Percentiles rank a stretch among this genome's conserved stretches.
Conservation (phyloP, 1,139 yeast genomes). For the Taphrina pruni region DNA sequence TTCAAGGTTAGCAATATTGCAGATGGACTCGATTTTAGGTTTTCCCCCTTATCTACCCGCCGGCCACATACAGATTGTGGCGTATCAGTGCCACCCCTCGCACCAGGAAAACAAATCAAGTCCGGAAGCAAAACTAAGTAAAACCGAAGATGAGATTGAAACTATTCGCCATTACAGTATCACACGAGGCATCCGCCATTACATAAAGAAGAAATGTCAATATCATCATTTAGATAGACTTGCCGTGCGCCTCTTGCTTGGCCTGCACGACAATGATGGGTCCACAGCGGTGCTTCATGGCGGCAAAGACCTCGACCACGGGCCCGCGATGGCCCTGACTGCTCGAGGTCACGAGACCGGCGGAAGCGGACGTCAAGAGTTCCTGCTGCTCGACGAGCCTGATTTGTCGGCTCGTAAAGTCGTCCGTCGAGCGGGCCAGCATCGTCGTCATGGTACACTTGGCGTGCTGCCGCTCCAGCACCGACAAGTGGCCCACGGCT, state of each 20-base stretch:
- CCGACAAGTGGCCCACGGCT: constrained; percentile 7
- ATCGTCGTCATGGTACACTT: constrained; percentile 8
- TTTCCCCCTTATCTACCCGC: constrained; percentile 9
- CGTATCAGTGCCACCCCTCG: background rate
- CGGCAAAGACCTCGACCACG: constrained; percentile 30
- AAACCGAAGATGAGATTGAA: background rate
- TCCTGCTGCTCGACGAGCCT: background rate
- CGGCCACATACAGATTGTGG: constrained; percentile 1
- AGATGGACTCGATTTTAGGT: no score
- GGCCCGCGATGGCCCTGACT: constrained; percentile 14
- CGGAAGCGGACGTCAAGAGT: background rate
- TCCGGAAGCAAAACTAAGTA: background rate
- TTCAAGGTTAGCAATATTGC: no score
- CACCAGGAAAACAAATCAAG: background rate
- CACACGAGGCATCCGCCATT: background rate
- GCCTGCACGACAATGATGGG: constrained; percentile 25
- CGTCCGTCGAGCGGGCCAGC: constrained; percentile 6
- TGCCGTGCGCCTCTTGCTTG: constrained; percentile 3
- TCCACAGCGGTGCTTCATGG: constrained; percentile 21
- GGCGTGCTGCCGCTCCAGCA: constrained; percentile 8
- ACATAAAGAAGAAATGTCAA: background rate
- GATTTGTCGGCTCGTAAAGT: constrained; percentile 7
- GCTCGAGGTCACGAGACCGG: background rate
- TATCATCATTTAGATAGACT: background rate
- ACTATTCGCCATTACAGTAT: background rate